Evolutionary conservation across 2,329 filamentous ascomycete species (phyloP).

Genomic region (Arthrinium puccinioides): DNA sequence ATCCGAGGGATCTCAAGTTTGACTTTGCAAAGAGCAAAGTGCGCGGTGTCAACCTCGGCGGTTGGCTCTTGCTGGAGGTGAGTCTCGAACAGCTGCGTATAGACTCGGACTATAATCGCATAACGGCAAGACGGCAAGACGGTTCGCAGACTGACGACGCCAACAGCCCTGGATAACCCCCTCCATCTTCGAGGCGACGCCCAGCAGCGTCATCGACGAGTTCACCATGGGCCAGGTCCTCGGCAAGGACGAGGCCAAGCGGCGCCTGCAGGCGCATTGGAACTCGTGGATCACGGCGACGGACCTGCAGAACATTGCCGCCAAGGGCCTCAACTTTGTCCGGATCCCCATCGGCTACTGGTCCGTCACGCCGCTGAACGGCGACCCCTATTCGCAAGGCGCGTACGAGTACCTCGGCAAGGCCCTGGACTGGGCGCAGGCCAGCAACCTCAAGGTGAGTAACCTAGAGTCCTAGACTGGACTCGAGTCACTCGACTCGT

Average conservation of each 20-base stretch:
- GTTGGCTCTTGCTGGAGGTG: slow-evolving; percentile 13
- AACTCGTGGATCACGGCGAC: slow-evolving; percentile 38
- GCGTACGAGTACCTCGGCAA: slow-evolving; percentile 40
- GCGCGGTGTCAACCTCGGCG: slow-evolving; percentile 14
- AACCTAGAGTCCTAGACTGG: no score
- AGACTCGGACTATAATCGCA: background rate
- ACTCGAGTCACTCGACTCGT: no score
- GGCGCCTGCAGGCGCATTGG: slow-evolving; percentile 40
- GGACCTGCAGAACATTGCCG: slow-evolving; percentile 49
- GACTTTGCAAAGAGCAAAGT: slow-evolving; percentile 8
- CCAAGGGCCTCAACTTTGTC: slow-evolving; percentile 51
- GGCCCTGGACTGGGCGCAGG: slow-evolving; percentile 49
- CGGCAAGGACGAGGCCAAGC: slow-evolving; percentile 32
- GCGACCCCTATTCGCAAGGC: slow-evolving; percentile 38
- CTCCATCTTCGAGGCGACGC: slow-evolving; percentile 54
- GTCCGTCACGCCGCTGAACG: slow-evolving; percentile 44
- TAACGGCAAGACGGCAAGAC: no score
- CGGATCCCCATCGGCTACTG: slow-evolving; percentile 53
- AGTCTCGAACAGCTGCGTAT: background rate
- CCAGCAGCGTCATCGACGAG: slow-evolving; percentile 35
- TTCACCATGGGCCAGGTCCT: slow-evolving; percentile 42
- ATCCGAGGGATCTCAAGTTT: slow-evolving; percentile 6
- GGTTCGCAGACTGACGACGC: background rate
- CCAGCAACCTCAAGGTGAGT: slow-evolving; percentile 17
- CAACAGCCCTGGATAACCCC: slow-evolving; percentile 68